These are phyloP conservation scores for Penicillium tannophilum DNA, from an alignment of 495 filamentous ascomycete species.

Conservation along the genomic window DNA sequence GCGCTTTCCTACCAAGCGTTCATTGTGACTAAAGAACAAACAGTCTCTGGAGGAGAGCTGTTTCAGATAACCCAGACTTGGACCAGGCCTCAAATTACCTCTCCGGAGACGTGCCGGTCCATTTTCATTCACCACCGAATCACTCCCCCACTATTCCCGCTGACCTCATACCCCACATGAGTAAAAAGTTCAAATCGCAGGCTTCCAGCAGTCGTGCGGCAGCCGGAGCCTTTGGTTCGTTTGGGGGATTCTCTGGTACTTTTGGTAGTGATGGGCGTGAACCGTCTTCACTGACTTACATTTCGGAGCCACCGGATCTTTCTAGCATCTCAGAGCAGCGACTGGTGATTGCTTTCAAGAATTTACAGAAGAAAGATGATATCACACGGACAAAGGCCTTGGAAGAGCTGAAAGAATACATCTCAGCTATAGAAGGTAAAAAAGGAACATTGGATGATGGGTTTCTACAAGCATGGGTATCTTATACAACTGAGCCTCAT, in stretches of 20 bases:
- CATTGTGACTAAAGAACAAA: conserved; percentile 12
- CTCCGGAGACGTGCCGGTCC: conserved; percentile 8
- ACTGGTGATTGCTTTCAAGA: conserved; percentile 86
- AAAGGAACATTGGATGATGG: conserved; percentile 68
- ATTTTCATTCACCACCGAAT: conserved; percentile 10
- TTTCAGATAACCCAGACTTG: neutral
- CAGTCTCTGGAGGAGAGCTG: neutral
- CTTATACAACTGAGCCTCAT: conserved; percentile 34
- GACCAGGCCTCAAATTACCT: neutral
- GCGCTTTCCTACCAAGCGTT: conserved; percentile 7
- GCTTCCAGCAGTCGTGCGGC: conserved; percentile 72
- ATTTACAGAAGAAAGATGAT: conserved; percentile 87
- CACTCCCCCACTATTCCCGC: conserved; percentile 31
- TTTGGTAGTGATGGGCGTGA: conserved; percentile 49
- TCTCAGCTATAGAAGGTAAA: conserved; percentile 49
- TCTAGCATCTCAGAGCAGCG: conserved; percentile 75
- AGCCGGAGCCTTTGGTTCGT: conserved; percentile 49
- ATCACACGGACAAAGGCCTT: conserved; percentile 92
- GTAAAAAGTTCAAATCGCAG: conserved; percentile 70
- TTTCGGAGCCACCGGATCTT: conserved; percentile 82
- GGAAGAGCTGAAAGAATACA: conserved; percentile 74
- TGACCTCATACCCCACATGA: conserved; percentile 56
- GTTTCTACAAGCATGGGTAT: conserved; percentile 84
- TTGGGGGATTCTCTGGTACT: conserved; percentile 47
- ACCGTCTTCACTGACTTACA: conserved; percentile 73